Percentiles rank a stretch among this genome's conserved stretches.
phyloP scores from a whole-genome alignment of 441 rosid genomes.

The Geranium incanum region DNA sequence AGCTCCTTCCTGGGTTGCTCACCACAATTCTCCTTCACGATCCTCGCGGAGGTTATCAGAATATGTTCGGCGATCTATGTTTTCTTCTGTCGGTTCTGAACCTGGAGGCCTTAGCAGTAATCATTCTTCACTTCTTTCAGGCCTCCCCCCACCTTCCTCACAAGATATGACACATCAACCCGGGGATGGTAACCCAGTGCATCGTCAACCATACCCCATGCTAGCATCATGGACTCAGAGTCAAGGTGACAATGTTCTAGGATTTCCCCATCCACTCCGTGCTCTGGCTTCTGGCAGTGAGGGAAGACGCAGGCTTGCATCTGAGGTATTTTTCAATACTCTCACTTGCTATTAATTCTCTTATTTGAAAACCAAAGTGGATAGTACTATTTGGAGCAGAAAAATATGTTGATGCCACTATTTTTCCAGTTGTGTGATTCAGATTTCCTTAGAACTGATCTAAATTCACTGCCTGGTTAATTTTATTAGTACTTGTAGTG shows the following conservation, averaged over 20 bases:
- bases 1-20: slow-evolving; percentile 42
- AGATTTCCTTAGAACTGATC: no score
- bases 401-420: no score
- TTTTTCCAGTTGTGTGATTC: no score
- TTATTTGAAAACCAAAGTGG: no score
- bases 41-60: slow-evolving; percentile 61
- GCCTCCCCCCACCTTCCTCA: slow-evolving; percentile 35
- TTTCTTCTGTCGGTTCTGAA: slow-evolving; percentile 44
- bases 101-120: slow-evolving; percentile 42
- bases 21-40: slow-evolving; percentile 36
- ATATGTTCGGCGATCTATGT: slow-evolving; percentile 57
- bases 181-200: slow-evolving; percentile 40
- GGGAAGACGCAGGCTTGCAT: slow-evolving; percentile 65
- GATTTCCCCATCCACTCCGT: slow-evolving; percentile 49
- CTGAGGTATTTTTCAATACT: slow-evolving; percentile 50
- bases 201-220: slow-evolving; percentile 48
- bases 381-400: no score
- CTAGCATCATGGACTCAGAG: slow-evolving; percentile 50
- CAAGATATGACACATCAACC: slow-evolving; percentile 43
- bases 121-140: slow-evolving; percentile 27
- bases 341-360: background rate
- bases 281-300: slow-evolving; percentile 46
- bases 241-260: slow-evolving; percentile 47
- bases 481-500: no score
- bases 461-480: no score